Conservation (phyloP, 257 asterid species). For the Jasminum sambac region DNA sequence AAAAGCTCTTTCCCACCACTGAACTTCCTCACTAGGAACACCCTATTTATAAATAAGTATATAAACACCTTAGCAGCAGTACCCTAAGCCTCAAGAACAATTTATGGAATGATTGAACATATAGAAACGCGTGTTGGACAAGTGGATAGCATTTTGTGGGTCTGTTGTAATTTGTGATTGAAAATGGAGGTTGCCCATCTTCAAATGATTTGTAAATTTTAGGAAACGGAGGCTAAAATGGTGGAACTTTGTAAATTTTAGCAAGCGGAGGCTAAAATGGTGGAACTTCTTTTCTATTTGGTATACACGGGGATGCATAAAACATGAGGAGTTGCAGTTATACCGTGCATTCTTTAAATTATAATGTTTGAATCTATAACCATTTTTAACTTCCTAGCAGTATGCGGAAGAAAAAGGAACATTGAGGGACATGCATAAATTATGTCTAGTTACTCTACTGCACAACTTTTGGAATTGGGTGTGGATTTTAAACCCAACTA, state of each 20-base stretch:
- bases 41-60: no score
- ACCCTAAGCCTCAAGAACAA: no score
- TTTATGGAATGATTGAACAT: no score
- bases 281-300: neutral
- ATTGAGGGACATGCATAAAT: neutral
- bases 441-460: neutral
- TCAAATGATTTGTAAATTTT: no score
- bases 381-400: neutral
- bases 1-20: no score
- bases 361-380: constrained; percentile 3
- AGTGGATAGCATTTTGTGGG: no score
- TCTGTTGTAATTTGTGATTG: no score
- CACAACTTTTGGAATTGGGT: neutral
- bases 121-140: no score
- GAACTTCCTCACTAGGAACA: no score
- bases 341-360: neutral
- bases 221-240: neutral
- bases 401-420: neutral
- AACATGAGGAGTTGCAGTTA: constrained; percentile 10
- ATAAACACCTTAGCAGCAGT: no score
- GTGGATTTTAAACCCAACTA: neutral
- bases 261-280: neutral
- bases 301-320: neutral
- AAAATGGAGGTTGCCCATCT: no score
- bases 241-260: neutral